Evolutionary conservation across 1,284 basidiomycete genomes (phyloP), one percentile per base, ranked within the genome.

Genomic region (Phellopilus nigrolimitatus): DNA sequence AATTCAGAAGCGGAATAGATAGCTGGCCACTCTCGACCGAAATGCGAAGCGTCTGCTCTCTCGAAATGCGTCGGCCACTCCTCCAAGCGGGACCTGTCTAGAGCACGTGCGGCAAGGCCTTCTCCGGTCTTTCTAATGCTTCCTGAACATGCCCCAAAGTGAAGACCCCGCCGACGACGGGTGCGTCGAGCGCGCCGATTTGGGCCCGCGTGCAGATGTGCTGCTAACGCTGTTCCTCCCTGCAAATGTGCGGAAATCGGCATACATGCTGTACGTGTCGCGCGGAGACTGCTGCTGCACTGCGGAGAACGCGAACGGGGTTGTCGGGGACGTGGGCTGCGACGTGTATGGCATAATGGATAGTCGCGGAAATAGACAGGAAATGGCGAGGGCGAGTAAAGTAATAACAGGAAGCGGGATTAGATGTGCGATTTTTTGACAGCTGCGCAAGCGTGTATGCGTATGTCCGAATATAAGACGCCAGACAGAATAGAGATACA

Each of bases 281-380:
- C 85, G 79, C 47, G 84, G 85, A 55, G 80, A 77, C 65, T 80
- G 77, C 63, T 82, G 76, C 63, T 82, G 76, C 60, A 87, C 75
- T 39, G 72, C 62, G 25, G 74, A 64, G 68, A 88, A 86, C 12
- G 82, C 80, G 59, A 85, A 80, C 19, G 70, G 67, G 8, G 65
- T 62, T 33, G 66, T 57, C 44, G 69, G 68, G 3, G 61, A 64
- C 6, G 58, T 62, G 15, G 69, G 67, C n/a, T n/a, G n/a, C n/a
- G n/a, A n/a, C n/a, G n/a, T n/a, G n/a, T n/a, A n/a, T n/a, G n/a
- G n/a, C n/a, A n/a, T n/a, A n/a, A n/a, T n/a, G n/a, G n/a, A n/a
- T n/a, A n/a, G n/a, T n/a, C n/a, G n/a, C n/a, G 40, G 6, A 24
- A 15, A 9, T 21, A 42, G 25, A 22, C 8, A 42, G 6, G 19